Evolutionary conservation across 352 stramenopile species (phyloP), one percentile per base, ranked within the genome.

Genomic region (Phytophthora pisi): DNA sequence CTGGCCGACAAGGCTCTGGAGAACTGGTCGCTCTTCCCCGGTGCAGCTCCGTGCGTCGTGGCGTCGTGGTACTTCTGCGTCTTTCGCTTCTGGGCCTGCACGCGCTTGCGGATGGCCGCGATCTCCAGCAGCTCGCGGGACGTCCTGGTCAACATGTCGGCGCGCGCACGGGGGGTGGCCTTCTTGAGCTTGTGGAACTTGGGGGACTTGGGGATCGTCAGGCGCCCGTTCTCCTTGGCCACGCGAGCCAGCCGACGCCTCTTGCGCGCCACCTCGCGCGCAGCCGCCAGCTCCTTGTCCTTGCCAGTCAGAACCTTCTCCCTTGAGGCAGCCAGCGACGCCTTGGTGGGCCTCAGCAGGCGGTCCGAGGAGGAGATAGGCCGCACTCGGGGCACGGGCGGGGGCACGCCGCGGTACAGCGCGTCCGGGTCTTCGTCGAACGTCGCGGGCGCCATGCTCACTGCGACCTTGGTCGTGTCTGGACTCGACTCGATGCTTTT

Each of bases 71-170:
- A 93, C 42, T 82, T 79, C 40, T 82, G 72, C 54, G 83, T 89
- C 51, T 86, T 87, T 28, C 74, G 78, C 28, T 84, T 84, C 67
- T 79, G 84, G 20, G 74, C 70, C 23, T 73, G 58, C 2, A 93
- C 72, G 49, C 82, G 82, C 52, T 86, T 84, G 61, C 77, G 76
- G 53, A 93, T 80, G 38, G 85, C 82, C 4, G 77, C 78, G 57
- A 93, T 93, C 71, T 93, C 85, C 57, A 83, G 69, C 46, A 93
- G 45, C 60, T 93, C 85, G 49, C 83, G 79, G n/a, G 85, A 91
- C 53, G 85, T 93, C 55, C 72, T 73, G 23, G 82, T 93, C 28
- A 93, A 68, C 71, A 79, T 75, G 30, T 76, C 57, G 2, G 74
- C 70, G 15, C 65, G 57, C 18, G 72, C 70, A 5, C 77, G 78